Conservation (phyloP, 441 rosid species). For the Adansonia rubrostipa region DNA sequence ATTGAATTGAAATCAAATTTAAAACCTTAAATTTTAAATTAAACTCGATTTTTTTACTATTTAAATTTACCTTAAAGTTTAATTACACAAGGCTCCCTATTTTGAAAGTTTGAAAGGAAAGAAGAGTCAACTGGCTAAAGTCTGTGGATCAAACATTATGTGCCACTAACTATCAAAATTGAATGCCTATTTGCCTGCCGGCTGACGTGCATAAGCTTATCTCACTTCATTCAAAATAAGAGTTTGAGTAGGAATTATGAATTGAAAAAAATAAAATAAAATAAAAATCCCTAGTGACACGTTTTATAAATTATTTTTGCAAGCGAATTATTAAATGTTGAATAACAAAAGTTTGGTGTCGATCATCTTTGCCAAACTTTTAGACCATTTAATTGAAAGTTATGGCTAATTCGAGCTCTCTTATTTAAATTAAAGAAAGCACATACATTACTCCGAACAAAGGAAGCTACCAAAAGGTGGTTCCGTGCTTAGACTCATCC, state of each 20-base stretch:
- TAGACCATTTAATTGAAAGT: neutral
- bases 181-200: neutral
- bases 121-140: too few species aligned
- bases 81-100: too few species aligned
- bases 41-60: too few species aligned
- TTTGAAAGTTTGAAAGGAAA: too few species aligned
- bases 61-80: too few species aligned
- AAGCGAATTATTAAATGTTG: neutral
- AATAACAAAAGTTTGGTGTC: neutral
- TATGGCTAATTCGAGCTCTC: neutral
- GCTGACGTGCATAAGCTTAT: neutral
- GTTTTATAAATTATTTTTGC: neutral
- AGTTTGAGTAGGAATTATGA: too few species aligned
- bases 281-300: neutral
- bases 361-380: neutral
- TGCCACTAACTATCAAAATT: neutral
- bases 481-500: neutral
- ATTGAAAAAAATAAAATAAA: too few species aligned
- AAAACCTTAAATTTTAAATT: too few species aligned
- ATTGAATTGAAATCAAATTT: too few species aligned
- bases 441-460: neutral
- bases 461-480: neutral
- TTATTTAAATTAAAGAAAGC: neutral
- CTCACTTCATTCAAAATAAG: neutral
- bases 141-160: too few species aligned